A percentile compares a stretch with the other conserved stretches of the same genome.
Evolutionary conservation across 495 filamentous ascomycete genomes (phyloP).

Genomic region (Geoglossum glabrum): DNA sequence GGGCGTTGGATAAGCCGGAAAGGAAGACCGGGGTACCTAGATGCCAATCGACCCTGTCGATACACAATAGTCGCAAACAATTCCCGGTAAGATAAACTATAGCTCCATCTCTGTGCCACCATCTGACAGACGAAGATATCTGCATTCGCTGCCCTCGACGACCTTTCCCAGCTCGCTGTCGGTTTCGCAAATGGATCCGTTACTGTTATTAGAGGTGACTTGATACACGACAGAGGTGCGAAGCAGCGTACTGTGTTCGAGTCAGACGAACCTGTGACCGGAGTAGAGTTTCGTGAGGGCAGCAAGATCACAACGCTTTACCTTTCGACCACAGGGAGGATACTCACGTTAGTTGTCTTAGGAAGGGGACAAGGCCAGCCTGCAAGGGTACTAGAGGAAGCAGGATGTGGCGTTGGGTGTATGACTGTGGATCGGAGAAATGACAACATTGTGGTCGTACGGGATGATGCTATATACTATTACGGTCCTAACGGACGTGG

Average conservation of each 20-base stretch:
- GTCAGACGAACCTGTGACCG: constrained; percentile 89
- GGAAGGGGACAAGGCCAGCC: constrained; percentile 80
- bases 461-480: constrained; percentile 88
- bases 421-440: constrained; percentile 68
- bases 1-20: constrained; percentile 84
- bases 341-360: constrained; percentile 66
- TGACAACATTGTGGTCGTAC: constrained; percentile 69
- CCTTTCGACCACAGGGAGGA: constrained; percentile 77
- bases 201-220: constrained; percentile 77
- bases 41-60: constrained; percentile 62
- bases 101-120: constrained; percentile 6
- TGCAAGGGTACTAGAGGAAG: constrained; percentile 68
- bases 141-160: constrained; percentile 66
- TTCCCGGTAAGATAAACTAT: constrained; percentile 46
- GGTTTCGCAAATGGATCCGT: constrained; percentile 94
- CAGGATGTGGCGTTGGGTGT: constrained; percentile 74
- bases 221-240: constrained; percentile 90
- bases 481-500: constrained; percentile 76
- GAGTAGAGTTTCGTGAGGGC: constrained; percentile 55
- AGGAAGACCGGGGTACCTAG: constrained; percentile 80
- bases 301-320: constrained; percentile 54
- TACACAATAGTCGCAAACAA: constrained; percentile 81
- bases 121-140: constrained; percentile 41
- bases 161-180: constrained; percentile 77
- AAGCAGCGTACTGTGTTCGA: constrained; percentile 92